Evolutionary conservation across 23 red algal species (phyloP).

Genomic region (Agarophyton chilense): DNA sequence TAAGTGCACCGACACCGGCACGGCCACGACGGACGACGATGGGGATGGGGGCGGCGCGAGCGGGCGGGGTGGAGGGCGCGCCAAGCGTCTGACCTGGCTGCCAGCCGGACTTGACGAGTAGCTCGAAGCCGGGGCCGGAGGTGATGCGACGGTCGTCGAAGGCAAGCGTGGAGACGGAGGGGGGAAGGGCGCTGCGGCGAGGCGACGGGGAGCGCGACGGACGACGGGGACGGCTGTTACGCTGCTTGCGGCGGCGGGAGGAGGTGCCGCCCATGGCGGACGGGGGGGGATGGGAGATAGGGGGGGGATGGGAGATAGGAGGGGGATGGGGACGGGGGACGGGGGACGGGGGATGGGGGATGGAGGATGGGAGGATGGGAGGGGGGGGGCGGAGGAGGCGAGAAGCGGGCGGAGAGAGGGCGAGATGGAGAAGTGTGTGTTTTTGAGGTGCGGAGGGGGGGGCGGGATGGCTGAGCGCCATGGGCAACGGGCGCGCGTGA

Average conservation of each 20-base stretch:
- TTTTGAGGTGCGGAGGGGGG: too few relatives aligned
- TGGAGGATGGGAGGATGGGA: too few relatives aligned
- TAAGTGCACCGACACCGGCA: conserved; percentile 41
- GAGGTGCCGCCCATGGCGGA: conserved; percentile 50
- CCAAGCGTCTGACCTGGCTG: conserved; percentile 41
- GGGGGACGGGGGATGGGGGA: too few relatives aligned
- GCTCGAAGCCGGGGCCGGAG: conserved; percentile 43
- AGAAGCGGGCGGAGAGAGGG: too few relatives aligned
- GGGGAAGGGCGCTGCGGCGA: not conserved
- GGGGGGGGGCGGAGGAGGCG: too few relatives aligned
- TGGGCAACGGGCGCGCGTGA: not conserved
- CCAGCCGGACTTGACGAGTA: conserved; percentile 51
- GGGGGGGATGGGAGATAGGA: not conserved
- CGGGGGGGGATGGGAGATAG: not conserved
- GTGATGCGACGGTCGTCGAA: conserved; percentile 35
- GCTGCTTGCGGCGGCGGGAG: conserved; percentile 18
- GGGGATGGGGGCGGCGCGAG: conserved; percentile 1
- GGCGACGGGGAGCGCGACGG: not conserved
- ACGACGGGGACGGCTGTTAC: not conserved
- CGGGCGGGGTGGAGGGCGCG: not conserved
- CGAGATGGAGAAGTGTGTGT: too few relatives aligned
- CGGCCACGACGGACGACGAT: conserved; percentile 48
- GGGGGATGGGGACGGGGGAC: too few relatives aligned
- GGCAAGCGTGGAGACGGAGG: conserved; percentile 25
- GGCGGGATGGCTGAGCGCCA: too few relatives aligned